A percentile compares a stretch with the other conserved stretches of the same genome.
Evolutionary conservation across 305 asterid species (phyloP).

Genomic region (Galium porrigens): DNA sequence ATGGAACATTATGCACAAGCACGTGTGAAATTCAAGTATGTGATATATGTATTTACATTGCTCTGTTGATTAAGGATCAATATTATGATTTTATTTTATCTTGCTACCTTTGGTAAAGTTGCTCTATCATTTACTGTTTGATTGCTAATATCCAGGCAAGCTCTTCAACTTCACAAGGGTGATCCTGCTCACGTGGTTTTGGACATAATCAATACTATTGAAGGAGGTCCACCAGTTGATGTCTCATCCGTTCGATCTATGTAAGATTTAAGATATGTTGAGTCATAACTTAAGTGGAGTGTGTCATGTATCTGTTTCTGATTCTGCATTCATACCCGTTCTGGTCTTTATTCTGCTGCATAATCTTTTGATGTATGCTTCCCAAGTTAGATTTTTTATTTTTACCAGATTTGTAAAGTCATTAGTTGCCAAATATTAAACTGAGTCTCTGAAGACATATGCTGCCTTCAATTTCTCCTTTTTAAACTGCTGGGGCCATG

Average conservation of each 20-base stretch:
- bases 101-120: background rate
- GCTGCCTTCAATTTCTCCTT: background rate
- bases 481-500: background rate
- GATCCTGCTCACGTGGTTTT: conserved; percentile 60
- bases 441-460: background rate
- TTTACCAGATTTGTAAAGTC: background rate
- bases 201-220: conserved; percentile 79
- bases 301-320: background rate
- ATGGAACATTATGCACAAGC: conserved; percentile 97
- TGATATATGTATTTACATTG: background rate
- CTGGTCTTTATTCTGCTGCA: background rate
- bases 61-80: background rate
- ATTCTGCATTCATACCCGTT: background rate
- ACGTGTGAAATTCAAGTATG: conserved; percentile 90
- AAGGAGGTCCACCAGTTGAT: conserved; percentile 95
- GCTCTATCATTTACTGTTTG: background rate
- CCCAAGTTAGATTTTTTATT: background rate
- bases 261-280: conserved; percentile 40
- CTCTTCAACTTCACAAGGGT: conserved; percentile 80
- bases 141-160: conserved; percentile 60
- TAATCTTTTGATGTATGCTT: background rate
- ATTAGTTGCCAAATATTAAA: background rate
- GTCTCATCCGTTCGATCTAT: conserved; percentile 90
- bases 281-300: background rate
- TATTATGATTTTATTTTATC: conserved; percentile 4